Conservation (phyloP, 75 land plant species). For the Picea sitchensis region DNA sequence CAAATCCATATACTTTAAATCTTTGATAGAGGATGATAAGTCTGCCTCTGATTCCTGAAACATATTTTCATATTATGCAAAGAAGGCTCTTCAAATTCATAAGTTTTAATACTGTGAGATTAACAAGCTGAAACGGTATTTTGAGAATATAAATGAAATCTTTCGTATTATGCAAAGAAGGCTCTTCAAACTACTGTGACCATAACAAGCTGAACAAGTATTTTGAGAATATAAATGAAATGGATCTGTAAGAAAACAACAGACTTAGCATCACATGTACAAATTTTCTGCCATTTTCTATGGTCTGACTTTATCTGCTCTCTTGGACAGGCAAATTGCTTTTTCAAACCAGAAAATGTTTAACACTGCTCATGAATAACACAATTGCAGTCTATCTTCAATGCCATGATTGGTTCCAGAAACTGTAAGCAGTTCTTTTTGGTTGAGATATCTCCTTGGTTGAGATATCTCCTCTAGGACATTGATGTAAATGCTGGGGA, state of each 20-base stretch:
- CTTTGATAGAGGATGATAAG: neutral
- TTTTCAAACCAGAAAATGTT: too few species aligned
- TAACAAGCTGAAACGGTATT: conserved; percentile 2
- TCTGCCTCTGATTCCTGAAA: neutral
- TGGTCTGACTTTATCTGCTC: too few species aligned
- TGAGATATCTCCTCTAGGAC: too few species aligned
- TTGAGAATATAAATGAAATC: neutral
- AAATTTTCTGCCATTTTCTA: too few species aligned
- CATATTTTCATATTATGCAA: neutral
- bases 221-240: too few species aligned
- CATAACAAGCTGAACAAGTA: too few species aligned
- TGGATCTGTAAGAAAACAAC: neutral
- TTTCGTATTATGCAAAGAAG: too few species aligned
- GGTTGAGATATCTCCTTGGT: neutral
- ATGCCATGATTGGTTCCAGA: neutral
- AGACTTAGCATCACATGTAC: neutral
- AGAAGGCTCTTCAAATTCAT: neutral
- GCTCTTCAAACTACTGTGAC: too few species aligned
- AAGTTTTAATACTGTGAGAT: neutral
- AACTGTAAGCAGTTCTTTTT: neutral
- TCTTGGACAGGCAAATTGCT: too few species aligned
- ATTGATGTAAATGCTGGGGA: neutral
- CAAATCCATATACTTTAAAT: neutral
- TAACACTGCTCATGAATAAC: neutral
- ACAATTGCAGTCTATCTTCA: neutral